These are phyloP conservation scores for Cymbopogon flexuosus DNA, from an alignment of 202 grass and related monocot species.

Conservation along the genomic window DNA sequence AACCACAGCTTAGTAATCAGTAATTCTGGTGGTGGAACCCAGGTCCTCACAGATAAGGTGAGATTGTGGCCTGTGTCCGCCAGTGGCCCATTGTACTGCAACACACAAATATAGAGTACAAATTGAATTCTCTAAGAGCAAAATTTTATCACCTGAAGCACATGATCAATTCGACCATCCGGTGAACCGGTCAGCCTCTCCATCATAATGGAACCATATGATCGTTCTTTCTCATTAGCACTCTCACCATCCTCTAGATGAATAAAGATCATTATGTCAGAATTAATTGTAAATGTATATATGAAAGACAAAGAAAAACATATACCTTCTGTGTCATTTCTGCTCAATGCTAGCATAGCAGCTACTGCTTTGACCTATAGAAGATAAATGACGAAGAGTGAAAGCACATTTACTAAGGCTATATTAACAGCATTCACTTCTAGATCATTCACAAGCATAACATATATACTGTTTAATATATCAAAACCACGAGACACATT, in stretches of 20 bases:
- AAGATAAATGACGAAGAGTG: neutral
- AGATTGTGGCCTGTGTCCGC: neutral
- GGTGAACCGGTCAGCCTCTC: conserved; percentile 73
- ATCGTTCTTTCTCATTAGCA: conserved; percentile 52
- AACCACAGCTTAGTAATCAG: neutral
- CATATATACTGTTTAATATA: neutral
- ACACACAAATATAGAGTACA: conserved; percentile 9
- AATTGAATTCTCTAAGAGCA: neutral
- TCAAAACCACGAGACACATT: neutral
- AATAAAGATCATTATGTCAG: neutral
- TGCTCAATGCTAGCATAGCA: conserved; percentile 64
- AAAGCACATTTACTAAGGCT: conserved; percentile 17
- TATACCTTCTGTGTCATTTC: conserved; percentile 62
- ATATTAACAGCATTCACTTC: neutral
- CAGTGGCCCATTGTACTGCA: neutral
- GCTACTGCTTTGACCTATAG: conserved; percentile 78
- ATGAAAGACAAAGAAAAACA: conserved; percentile 6
- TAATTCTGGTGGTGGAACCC: neutral
- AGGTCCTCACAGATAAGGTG: neutral
- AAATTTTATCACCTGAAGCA: conserved; percentile 73
- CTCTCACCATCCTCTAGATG: conserved; percentile 41
- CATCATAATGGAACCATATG: conserved; percentile 94
- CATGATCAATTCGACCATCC: conserved; percentile 82
- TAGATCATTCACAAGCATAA: conserved; percentile 21
- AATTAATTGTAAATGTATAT: neutral